phyloP scores from a whole-genome alignment of 208 protist genomes.

The Acanthamoeba castellanii region DNA sequence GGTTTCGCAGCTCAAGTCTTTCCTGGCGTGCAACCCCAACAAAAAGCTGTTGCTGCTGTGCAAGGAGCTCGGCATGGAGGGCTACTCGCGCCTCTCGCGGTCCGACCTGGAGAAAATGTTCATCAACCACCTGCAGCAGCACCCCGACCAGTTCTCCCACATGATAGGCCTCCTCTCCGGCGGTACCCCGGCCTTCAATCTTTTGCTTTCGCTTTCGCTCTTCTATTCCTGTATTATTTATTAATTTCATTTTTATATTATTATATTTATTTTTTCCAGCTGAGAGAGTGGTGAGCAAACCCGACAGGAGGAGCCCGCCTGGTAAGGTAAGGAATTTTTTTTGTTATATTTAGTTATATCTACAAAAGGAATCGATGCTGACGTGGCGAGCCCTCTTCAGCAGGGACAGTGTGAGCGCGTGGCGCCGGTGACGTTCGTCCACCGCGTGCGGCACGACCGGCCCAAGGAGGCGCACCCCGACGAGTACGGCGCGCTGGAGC shows the following conservation, averaged over 20 bases:
- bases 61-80: neutral
- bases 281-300: too few relatives aligned
- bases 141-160: neutral
- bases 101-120: neutral
- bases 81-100: conserved; percentile 7
- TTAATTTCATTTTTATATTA: too few relatives aligned
- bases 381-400: too few relatives aligned
- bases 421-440: neutral
- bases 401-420: too few relatives aligned
- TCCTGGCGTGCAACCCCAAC: neutral
- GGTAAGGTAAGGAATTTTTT: too few relatives aligned
- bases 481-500: neutral
- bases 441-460: neutral
- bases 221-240: too few relatives aligned
- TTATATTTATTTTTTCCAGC: too few relatives aligned
- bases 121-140: neutral
- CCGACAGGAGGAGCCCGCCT: too few relatives aligned
- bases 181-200: neutral
- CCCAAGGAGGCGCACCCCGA: conserved; percentile 16
- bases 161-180: conserved; percentile 8
- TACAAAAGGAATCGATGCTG: too few relatives aligned
- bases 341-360: too few relatives aligned
- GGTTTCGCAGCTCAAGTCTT: neutral
- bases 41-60: conserved; percentile 3
- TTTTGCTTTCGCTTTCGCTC: too few relatives aligned